These are phyloP conservation scores for Phragmites australis DNA, from an alignment of 176 grass and related monocot species.

Conservation along the genomic window DNA sequence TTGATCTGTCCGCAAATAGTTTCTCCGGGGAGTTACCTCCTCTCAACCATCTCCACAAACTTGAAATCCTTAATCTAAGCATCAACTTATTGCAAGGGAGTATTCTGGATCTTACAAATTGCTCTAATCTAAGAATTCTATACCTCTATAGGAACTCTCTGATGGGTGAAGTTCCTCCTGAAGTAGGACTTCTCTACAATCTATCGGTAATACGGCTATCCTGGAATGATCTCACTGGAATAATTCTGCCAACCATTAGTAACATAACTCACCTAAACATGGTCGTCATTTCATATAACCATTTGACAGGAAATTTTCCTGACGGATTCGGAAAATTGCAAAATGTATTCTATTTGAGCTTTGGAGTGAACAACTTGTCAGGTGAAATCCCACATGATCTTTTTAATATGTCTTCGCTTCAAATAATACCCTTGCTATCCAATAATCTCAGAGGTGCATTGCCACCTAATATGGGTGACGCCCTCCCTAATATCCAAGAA, in stretches of 20 bases:
- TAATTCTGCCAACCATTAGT: neutral
- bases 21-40: neutral
- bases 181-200: neutral
- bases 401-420: neutral
- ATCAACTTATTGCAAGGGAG: neutral
- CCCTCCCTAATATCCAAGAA: neutral
- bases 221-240: constrained; percentile 14
- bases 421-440: accelerated
- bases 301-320: neutral
- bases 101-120: constrained; percentile 14
- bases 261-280: neutral
- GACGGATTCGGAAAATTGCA: neutral
- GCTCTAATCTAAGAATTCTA: neutral
- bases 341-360: accelerated
- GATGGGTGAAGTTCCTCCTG: neutral
- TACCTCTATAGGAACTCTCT: neutral
- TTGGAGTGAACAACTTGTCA: neutral
- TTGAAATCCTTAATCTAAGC: neutral
- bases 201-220: neutral
- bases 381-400: neutral
- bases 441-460: neutral
- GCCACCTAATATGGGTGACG: neutral
- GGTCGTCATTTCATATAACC: neutral
- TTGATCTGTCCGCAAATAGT: neutral
- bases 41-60: neutral